These are phyloP conservation scores for Xylaria sp. DNA, from an alignment of 2,329 filamentous ascomycete genomes.

Conservation along the genomic window DNA sequence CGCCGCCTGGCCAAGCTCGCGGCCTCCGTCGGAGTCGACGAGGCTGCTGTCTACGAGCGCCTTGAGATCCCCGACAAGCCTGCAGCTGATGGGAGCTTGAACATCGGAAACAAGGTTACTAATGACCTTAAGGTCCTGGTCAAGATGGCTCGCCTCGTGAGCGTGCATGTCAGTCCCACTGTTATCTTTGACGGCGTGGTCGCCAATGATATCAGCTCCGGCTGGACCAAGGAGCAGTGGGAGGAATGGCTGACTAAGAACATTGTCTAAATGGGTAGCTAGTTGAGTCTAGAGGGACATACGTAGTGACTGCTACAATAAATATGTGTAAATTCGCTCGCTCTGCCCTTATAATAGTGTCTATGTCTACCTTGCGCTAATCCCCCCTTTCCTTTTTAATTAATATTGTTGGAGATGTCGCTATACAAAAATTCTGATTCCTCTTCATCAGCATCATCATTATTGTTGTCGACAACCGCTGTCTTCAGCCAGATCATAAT, in stretches of 20 bases:
- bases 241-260: conserved; percentile 79
- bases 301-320: not conserved
- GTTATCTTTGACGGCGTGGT: conserved; percentile 89
- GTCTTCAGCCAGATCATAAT: too few species aligned
- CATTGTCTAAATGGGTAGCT: conserved; percentile 52
- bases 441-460: too few species aligned
- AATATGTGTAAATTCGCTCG: conserved; percentile 47
- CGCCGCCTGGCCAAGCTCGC: conserved; percentile 81
- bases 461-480: too few species aligned
- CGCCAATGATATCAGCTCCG: conserved; percentile 79
- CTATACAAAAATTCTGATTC: too few species aligned
- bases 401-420: too few species aligned
- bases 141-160: conserved; percentile 80
- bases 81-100: conserved; percentile 74
- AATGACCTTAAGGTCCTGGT: conserved; percentile 85
- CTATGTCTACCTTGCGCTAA: too few species aligned
- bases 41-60: conserved; percentile 74
- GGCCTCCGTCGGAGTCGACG: conserved; percentile 73
- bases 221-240: conserved; percentile 86
- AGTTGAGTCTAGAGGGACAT: not conserved
- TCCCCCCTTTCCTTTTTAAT: too few species aligned
- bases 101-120: conserved; percentile 84
- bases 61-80: conserved; percentile 77
- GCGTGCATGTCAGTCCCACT: conserved; percentile 91
- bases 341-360: too few species aligned